Conservation (phyloP, 257 asterid genomes). For the Solanum okadae region DNA sequence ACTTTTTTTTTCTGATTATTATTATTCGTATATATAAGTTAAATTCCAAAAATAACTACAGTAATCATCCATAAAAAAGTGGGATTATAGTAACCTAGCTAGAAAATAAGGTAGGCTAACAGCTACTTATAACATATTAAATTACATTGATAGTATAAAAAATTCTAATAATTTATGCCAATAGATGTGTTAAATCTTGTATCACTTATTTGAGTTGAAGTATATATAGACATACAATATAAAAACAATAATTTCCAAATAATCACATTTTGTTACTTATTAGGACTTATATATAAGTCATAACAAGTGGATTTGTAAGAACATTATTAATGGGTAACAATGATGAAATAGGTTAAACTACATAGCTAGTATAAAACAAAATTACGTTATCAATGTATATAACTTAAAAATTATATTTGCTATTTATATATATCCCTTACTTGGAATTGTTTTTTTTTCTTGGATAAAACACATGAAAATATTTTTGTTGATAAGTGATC, state of each 20-base stretch:
- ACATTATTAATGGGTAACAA: neutral
- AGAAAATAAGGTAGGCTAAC: neutral
- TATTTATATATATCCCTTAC: neutral
- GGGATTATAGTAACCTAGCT: neutral
- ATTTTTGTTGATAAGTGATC: neutral
- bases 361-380: neutral
- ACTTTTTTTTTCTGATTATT: neutral
- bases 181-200: neutral
- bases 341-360: neutral
- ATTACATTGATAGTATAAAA: neutral
- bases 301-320: neutral
- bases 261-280: neutral
- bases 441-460: neutral
- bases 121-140: neutral
- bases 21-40: neutral
- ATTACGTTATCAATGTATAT: neutral
- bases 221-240: neutral
- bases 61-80: neutral
- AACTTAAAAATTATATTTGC: neutral
- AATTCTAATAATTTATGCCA: neutral
- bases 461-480: neutral
- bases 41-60: neutral
- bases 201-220: neutral
- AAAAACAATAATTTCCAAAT: neutral
- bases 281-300: neutral